Evolutionary conservation across 1,284 basidiomycete genomes (phyloP), one percentile per base, ranked within the genome.

Genomic region (Ganoderma lucidum): DNA sequence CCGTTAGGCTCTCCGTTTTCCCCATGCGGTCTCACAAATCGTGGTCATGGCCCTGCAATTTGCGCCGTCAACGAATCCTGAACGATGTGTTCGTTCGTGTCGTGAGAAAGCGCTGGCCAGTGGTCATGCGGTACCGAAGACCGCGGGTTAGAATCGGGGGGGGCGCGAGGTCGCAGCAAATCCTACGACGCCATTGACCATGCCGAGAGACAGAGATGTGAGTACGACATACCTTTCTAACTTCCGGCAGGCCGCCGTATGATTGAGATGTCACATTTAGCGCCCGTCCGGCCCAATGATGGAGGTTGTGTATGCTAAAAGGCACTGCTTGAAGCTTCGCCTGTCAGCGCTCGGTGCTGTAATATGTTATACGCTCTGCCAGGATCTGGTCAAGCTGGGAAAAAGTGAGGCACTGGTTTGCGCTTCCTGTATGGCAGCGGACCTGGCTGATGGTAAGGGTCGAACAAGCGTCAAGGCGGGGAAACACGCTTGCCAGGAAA

Each of bases 11-110:
- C 32, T 4, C 30, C 23, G 30, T 28, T 53, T 8, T 23, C 28
- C 39, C 15, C 17, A 28, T 30, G 28, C 30, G 28, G 30, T 14
- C 41, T 59, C 55, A 28, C 62, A 63, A 63, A 56, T 44, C 28
- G 30, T 51, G 42, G 17, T 51, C 51, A 55, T 6, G 30, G 30
- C 5, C 23, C 10, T 15, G 53, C 28, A 17, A 55, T 23, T 32
- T 61, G 39, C 30, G 19, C 28, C 56, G 56, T 58, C 53, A 64
- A 68, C 66, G 66, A 68, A 68, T 68, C 62, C 62, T 63, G 48
- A 53, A 48, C 42, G 61, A 6, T 6, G 44, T n/a, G 66, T 68
- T 68, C 64, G 56, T 42, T 63, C 35, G 37, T 48, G 42, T n/a
- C 60, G 66, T 68, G 66, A 63, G 66, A 68, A 63, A 56, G 37